Base-by-base conservation (phyloP, 2,329 filamentous ascomycete species). In the Colletotrichum lini region DNA sequence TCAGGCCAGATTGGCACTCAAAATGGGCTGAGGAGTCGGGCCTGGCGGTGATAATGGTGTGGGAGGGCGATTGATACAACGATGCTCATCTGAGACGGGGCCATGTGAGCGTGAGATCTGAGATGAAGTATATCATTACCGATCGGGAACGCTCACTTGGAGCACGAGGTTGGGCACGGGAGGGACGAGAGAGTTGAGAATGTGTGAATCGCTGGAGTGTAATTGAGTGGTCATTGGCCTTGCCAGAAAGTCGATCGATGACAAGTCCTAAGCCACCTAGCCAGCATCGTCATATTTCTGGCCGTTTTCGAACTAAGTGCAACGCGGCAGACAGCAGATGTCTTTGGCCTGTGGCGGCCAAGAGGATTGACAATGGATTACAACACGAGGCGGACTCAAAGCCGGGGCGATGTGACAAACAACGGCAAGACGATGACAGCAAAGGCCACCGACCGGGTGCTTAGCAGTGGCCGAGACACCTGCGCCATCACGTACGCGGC, bases 241-340 rank as follows among this genome's bases (percentile, higher is more conserved):
- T 58, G 38, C 35, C 45, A 56, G 10, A 38, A 68, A 68, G 53
- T 45, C n/a, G 69, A 71, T 71, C 69, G 65, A 68, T 65, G 65
- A 68, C 52, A 58, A 23, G 30, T 35, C 52, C 35, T 44, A 18
- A 23, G 53, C 45, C 35, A 16, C 26, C 8, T 23, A 67, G n/a
- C 16, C n/a, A 47, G 13, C 40, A 47, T 64, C 52, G 45, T 54
- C 38, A 15, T 45, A 47, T 59, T 23, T 45, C 30, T 62, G 65
- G 53, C 65, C 68, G 68, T 63, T 71, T 71, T 71, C 68, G 47
- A 68, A 9, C 49, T n/a, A 9, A 35, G 10, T 15, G 10, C 35
- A 38, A 38, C 35, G 35, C 35, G 35, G 35, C 35, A 38, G 35
- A 10, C 6, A 38, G 35, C 35, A 38, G 35, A 30, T 47, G 64